Evolutionary conservation across 1,139 yeast species (phyloP), one percentile per base, ranked within the genome.

Genomic region (Yamadazyma triangularis): DNA sequence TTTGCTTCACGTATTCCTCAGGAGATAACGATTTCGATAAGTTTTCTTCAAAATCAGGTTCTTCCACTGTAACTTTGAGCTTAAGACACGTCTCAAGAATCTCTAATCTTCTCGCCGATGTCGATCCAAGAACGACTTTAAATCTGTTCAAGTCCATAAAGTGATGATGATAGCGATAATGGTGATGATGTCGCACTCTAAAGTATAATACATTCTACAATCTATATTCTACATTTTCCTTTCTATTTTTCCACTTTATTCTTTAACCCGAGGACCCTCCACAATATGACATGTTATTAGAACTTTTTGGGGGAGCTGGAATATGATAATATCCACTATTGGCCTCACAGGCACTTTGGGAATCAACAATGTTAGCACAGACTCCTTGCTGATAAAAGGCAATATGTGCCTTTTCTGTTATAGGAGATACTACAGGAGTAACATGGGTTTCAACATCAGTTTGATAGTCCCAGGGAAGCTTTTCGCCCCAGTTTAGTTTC

Each of bases 51-150:
- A 86, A 89, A 20, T 66, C 60, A 8, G 86, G 82, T 18, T 75
- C 71, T 1, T 67, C 48, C 0, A 81, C 61, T 12, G 58, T 56
- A 15, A 72, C 56, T 1, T 56, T 19, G 30, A 89, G 58, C 0
- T 88, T 88, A 44, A 89, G 58, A 46, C 83, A 79, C 2, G 48
- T 53, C 11, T 58, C 46, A 23, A 91, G 51, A 14, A 91, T 81
- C 37, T 84, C 85, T 32, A 62, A 58, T 34, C 98, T 61, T 38
- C 96, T 68, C 1, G 94, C 93, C 0, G 96, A 88, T 2, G 84
- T 71, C 1, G 96, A 86, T 1, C 95, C 96, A 10, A 91, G 64
- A 2, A 87, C 62, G 15, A 44, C 20, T 2, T 32, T n/a, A n/a
- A n/a, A n/a, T n/a, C n/a, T n/a, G n/a, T n/a, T n/a, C n/a, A n/a